Conservation (phyloP, 2,329 filamentous ascomycete species). For the Calycina herbarum region DNA sequence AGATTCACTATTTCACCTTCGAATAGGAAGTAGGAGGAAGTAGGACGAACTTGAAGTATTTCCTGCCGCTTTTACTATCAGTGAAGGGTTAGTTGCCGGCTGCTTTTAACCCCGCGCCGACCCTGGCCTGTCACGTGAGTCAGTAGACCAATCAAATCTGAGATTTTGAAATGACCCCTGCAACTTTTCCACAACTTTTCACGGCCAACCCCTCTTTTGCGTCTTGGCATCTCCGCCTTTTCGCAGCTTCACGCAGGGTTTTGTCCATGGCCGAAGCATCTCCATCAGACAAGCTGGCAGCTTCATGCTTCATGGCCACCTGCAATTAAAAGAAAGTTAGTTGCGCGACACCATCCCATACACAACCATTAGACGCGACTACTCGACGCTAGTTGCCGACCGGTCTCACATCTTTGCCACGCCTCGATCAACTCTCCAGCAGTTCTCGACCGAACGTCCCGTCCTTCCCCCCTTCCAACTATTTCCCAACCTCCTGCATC, state of each 20-base stretch:
- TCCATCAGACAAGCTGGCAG: not conserved
- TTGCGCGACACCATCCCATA: not conserved
- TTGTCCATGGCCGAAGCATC: not conserved
- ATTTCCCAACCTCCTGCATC: too few relatives aligned
- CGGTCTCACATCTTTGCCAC: not conserved
- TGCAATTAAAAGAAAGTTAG: not conserved
- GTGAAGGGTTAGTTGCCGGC: too few relatives aligned
- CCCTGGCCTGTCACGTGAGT: not conserved
- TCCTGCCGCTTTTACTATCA: too few relatives aligned
- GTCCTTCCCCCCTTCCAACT: too few relatives aligned
- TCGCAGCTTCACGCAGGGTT: not conserved
- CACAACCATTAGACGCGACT: not conserved
- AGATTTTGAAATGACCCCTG: not conserved
- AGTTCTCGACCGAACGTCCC: too few relatives aligned
- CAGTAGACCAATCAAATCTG: not conserved
- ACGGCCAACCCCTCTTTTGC: not conserved
- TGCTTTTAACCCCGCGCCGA: not conserved
- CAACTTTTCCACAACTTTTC: not conserved
- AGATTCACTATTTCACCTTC: too few relatives aligned
- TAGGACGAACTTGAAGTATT: too few relatives aligned
- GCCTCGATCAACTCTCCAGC: not conserved
- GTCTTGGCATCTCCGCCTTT: constrained; percentile 5
- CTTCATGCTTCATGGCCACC: not conserved
- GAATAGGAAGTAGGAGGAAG: too few relatives aligned
- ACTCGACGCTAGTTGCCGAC: not conserved